These are phyloP conservation scores for Monilinia vaccinii-corymbosi DNA, from an alignment of 2,329 filamentous ascomycete genomes.

Conservation along the genomic window DNA sequence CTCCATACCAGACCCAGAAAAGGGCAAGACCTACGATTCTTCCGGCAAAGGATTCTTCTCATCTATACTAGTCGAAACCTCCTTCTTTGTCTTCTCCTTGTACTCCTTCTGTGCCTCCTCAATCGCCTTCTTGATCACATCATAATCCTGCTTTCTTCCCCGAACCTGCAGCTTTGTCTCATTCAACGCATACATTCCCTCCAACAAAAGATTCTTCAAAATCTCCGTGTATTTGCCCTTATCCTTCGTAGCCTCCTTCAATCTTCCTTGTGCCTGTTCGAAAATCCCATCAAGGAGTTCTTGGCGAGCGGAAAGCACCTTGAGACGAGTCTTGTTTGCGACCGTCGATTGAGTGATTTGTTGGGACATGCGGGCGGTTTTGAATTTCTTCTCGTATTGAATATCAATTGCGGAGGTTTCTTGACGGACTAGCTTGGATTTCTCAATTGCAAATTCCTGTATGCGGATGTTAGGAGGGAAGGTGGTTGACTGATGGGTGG, in stretches of 20 bases:
- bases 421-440: conserved; percentile 94
- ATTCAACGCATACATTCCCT: conserved; percentile 81
- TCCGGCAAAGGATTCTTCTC: conserved; percentile 73
- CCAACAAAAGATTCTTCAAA: conserved; percentile 73
- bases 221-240: conserved; percentile 65
- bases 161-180: conserved; percentile 70
- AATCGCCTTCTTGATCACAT: conserved; percentile 67
- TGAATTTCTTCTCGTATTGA: conserved; percentile 98
- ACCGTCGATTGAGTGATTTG: conserved; percentile 96
- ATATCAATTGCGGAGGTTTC: conserved; percentile 89
- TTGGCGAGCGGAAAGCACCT: conserved; percentile 79
- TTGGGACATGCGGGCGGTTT: conserved; percentile 95
- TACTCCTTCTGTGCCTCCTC: conserved; percentile 72
- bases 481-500: background rate
- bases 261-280: conserved; percentile 65
- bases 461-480: conserved; percentile 3
- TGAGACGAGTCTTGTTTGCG: conserved; percentile 89
- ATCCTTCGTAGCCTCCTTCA: conserved; percentile 58
- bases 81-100: conserved; percentile 66
- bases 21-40: conserved; percentile 59
- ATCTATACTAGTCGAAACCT: conserved; percentile 62
- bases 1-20: background rate
- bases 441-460: conserved; percentile 90
- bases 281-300: conserved; percentile 87
- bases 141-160: conserved; percentile 71